These are phyloP conservation scores for Megacollybia marginata DNA, from an alignment of 768 basidiomycete genomes.

Conservation along the genomic window DNA sequence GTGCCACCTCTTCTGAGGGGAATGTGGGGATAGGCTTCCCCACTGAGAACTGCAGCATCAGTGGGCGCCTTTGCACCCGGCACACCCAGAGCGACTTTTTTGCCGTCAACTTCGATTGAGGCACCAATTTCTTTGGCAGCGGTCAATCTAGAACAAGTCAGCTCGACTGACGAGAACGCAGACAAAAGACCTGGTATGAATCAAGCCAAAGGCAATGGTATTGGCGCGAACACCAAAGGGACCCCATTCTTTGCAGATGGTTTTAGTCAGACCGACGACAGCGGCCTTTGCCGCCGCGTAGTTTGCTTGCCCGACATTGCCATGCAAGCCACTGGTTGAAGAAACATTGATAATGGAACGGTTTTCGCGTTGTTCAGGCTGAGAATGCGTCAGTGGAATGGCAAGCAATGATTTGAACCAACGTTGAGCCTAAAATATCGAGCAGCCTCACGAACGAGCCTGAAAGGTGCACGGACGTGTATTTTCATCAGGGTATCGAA, in stretches of 20 bases:
- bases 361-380: constrained; percentile 54
- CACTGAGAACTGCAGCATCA: constrained; percentile 16
- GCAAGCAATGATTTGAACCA: background rate
- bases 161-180: background rate
- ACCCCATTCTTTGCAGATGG: constrained; percentile 86
- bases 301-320: constrained; percentile 81
- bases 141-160: constrained; percentile 46
- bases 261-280: constrained; percentile 76
- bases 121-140: constrained; percentile 72
- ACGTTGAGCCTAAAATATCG: constrained; percentile 80
- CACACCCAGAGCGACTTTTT: constrained; percentile 78
- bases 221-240: constrained; percentile 76
- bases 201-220: constrained; percentile 70
- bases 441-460: constrained; percentile 76
- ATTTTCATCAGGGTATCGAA: constrained; percentile 80
- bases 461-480: constrained; percentile 82
- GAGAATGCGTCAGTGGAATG: constrained; percentile 1
- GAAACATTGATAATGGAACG: constrained; percentile 79
- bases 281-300: constrained; percentile 78
- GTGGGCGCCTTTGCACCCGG: constrained; percentile 43
- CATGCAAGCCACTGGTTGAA: constrained; percentile 76
- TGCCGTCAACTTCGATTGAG: constrained; percentile 72
- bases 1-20: constrained; percentile 65
- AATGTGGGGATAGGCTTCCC: constrained; percentile 32
- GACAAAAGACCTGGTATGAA: constrained; percentile 60